Evolutionary conservation across 192 early-diverging fungal species (phyloP).

Genomic region (Backusella parvicylindrica): DNA sequence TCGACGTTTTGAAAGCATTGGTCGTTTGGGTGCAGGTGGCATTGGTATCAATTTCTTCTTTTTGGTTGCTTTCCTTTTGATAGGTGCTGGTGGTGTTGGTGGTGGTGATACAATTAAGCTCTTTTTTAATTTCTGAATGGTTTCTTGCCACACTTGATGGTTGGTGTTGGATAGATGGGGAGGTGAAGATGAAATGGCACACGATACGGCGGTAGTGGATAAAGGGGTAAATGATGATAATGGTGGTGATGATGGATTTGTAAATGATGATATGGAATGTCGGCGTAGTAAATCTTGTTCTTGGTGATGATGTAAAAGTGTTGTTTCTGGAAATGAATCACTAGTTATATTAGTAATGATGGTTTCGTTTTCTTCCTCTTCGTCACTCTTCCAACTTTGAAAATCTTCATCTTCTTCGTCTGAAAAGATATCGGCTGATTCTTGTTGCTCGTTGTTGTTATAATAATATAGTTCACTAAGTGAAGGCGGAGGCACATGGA

Average conservation of each 20-base stretch:
- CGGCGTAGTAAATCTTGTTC: conserved; percentile 3
- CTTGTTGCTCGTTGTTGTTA: background rate
- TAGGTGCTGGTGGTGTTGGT: background rate
- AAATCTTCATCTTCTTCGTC: background rate
- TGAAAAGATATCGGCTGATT: background rate
- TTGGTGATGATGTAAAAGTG: background rate
- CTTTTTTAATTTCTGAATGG: conserved; percentile 12
- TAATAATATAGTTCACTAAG: conserved; percentile 20
- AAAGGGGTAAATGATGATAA: background rate
- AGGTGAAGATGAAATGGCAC: conserved; percentile 21
- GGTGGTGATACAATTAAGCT: conserved; percentile 12
- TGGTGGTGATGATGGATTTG: background rate
- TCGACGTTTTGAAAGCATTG: conserved; percentile 11
- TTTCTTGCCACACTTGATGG: conserved; percentile 17
- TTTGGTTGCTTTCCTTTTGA: background rate
- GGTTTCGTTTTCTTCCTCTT: conserved; percentile 3
- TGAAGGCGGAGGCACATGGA: conserved; percentile 35
- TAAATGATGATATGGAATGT: conserved; percentile 22
- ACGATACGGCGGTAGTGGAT: conserved; percentile 14
- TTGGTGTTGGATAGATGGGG: background rate
- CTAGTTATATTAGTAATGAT: background rate
- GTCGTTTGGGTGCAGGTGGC: conserved; percentile 21
- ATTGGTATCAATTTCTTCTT: conserved; percentile 25
- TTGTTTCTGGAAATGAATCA: background rate
- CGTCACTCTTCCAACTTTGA: conserved; percentile 9